phyloP scores from a whole-genome alignment of 1,284 basidiomycete species.

The Apiotrichum montevideense region DNA sequence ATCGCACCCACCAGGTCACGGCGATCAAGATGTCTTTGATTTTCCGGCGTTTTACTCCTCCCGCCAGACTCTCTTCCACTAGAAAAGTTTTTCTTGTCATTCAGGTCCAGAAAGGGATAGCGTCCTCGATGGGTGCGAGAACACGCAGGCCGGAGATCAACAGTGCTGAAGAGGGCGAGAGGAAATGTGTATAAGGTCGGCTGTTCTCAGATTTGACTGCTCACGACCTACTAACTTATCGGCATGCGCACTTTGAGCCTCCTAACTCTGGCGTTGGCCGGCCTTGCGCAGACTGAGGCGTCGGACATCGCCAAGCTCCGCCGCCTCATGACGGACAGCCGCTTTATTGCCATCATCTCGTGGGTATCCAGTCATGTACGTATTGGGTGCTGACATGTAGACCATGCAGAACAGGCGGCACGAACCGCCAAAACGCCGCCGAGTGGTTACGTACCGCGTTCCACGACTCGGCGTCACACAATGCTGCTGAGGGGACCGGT shows the following conservation, averaged over 20 bases:
- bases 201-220: too few species aligned
- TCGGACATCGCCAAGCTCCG: conserved; percentile 8
- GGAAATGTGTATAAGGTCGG: too few species aligned
- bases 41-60: too few species aligned
- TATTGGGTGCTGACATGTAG: not conserved
- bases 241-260: not conserved
- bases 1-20: too few species aligned
- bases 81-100: too few species aligned
- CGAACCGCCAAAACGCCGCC: conserved; percentile 10
- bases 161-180: too few species aligned
- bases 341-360: conserved; percentile 6
- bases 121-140: too few species aligned
- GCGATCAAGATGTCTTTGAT: too few species aligned
- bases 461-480: conserved; percentile 16
- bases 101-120: too few species aligned
- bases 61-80: too few species aligned
- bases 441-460: conserved; percentile 20
- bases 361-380: not conserved
- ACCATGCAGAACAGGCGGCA: conserved; percentile 32
- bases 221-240: too few species aligned
- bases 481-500: conserved; percentile 14
- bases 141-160: too few species aligned
- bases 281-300: not conserved
- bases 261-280: not conserved
- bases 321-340: conserved; percentile 9